Evolutionary conservation across 495 filamentous ascomycete genomes (phyloP).

Genomic region (Penicillium malachiteum): DNA sequence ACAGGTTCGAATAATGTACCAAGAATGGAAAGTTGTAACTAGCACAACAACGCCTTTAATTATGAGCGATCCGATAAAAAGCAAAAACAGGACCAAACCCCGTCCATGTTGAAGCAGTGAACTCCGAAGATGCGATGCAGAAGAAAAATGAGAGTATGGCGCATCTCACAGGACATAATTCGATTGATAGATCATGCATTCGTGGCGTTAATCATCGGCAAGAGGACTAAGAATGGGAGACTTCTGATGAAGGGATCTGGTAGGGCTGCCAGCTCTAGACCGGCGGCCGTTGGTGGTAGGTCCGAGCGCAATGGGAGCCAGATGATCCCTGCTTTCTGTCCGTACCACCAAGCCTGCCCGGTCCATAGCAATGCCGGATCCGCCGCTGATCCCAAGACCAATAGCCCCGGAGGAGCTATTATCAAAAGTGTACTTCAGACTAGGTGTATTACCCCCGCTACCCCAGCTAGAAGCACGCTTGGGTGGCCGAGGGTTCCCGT

Average conservation of each 20-base stretch:
- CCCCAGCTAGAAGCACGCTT: constrained; percentile 44
- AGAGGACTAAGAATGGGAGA: constrained; percentile 44
- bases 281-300: constrained; percentile 47
- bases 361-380: constrained; percentile 59
- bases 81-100: not conserved
- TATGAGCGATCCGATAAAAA: constrained; percentile 2
- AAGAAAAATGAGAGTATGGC: constrained; percentile 5
- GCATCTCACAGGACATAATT: constrained; percentile 15
- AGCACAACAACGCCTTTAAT: constrained; percentile 4
- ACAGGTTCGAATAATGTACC: constrained; percentile 27
- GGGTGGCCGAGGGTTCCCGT: constrained; percentile 27
- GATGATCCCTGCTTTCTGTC: constrained; percentile 78
- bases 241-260: constrained; percentile 40
- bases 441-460: constrained; percentile 32
- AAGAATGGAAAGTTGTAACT: constrained; percentile 21
- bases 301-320: constrained; percentile 45
- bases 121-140: constrained; percentile 29
- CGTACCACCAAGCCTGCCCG: constrained; percentile 71
- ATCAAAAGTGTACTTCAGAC: constrained; percentile 59
- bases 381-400: constrained; percentile 49
- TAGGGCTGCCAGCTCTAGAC: constrained; percentile 46
- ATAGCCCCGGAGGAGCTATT: constrained; percentile 51
- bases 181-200: constrained; percentile 10
- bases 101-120: constrained; percentile 5
- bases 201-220: constrained; percentile 39